These are phyloP conservation scores for Dothistroma septosporum DNA, from an alignment of 2,329 filamentous ascomycete species.

Conservation along the genomic window DNA sequence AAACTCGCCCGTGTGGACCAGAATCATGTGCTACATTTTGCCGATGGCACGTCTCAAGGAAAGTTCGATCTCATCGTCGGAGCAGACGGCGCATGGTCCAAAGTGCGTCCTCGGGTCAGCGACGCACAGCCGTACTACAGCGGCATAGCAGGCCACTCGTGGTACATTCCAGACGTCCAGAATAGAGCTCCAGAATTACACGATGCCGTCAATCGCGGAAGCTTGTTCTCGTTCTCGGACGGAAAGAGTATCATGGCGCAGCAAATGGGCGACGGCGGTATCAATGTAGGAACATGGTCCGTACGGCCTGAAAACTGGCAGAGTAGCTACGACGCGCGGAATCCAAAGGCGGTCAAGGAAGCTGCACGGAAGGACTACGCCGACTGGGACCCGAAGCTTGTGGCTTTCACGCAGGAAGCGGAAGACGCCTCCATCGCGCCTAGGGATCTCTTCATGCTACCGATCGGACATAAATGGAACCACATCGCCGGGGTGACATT, in stretches of 20 bases:
- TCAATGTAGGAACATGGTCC: conserved; percentile 20
- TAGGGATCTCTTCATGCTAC: conserved; percentile 38
- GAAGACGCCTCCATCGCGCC: conserved; percentile 26
- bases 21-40: conserved; percentile 29
- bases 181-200: conserved; percentile 29
- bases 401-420: conserved; percentile 25
- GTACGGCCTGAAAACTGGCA: conserved; percentile 18
- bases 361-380: conserved; percentile 25
- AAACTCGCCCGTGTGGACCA: conserved; percentile 25
- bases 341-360: conserved; percentile 22
- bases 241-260: conserved; percentile 27
- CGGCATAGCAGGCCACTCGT: conserved; percentile 35
- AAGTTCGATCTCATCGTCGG: conserved; percentile 44
- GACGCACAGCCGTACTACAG: conserved; percentile 36
- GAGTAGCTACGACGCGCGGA: conserved; percentile 15
- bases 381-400: conserved; percentile 39
- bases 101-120: conserved; percentile 35
- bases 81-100: conserved; percentile 44
- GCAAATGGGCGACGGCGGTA: conserved; percentile 26
- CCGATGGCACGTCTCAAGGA: conserved; percentile 32
- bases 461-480: conserved; percentile 38
- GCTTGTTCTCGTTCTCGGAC: conserved; percentile 31
- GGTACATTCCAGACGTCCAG: conserved; percentile 31
- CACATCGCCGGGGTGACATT: conserved; percentile 38
- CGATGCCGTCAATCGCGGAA: conserved; percentile 35